Percentiles rank a stretch among this genome's conserved stretches.
These are phyloP conservation scores for Xylariaceae sp. DNA, from an alignment of 2,329 filamentous ascomycete genomes.

Conservation along the genomic window DNA sequence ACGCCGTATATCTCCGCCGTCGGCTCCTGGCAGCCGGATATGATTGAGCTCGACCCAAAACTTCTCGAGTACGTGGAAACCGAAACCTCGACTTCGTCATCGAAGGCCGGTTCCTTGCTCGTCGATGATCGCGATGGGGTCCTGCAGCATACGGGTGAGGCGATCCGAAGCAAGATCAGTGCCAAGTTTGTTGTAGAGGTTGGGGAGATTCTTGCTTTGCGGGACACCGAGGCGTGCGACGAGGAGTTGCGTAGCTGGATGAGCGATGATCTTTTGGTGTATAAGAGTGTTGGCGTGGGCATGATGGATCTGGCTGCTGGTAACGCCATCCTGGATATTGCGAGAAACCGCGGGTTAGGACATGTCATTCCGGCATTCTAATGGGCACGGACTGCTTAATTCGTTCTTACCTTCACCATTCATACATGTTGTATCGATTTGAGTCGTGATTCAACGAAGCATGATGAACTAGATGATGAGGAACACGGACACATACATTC, in stretches of 20 bases:
- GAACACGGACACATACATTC: neutral
- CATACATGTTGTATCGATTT: neutral
- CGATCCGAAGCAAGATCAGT: slow-evolving; percentile 5
- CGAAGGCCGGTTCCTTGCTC: slow-evolving; percentile 10
- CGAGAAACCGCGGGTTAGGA: slow-evolving; percentile 10
- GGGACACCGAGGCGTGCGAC: neutral
- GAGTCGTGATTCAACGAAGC: neutral
- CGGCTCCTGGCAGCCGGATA: slow-evolving; percentile 18
- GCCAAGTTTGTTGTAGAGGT: slow-evolving; percentile 7
- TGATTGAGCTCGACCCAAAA: slow-evolving; percentile 18
- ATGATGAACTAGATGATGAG: neutral
- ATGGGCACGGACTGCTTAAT: neutral
- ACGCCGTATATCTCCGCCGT: slow-evolving; percentile 16
- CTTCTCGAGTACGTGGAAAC: neutral
- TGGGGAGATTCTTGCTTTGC: slow-evolving; percentile 8
- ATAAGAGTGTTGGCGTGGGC: slow-evolving; percentile 17
- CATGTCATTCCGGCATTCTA: slow-evolving; percentile 12
- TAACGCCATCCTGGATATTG: slow-evolving; percentile 14
- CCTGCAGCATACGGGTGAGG: slow-evolving; percentile 14
- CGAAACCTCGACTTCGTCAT: neutral
- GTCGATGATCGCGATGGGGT: slow-evolving; percentile 16
- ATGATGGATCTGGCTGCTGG: slow-evolving; percentile 17
- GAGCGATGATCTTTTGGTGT: slow-evolving; percentile 14
- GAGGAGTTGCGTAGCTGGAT: neutral
- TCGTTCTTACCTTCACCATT: too few relatives aligned